Conservation (phyloP, 352 stramenopile species). For the Pythium sukuiense region DNA sequence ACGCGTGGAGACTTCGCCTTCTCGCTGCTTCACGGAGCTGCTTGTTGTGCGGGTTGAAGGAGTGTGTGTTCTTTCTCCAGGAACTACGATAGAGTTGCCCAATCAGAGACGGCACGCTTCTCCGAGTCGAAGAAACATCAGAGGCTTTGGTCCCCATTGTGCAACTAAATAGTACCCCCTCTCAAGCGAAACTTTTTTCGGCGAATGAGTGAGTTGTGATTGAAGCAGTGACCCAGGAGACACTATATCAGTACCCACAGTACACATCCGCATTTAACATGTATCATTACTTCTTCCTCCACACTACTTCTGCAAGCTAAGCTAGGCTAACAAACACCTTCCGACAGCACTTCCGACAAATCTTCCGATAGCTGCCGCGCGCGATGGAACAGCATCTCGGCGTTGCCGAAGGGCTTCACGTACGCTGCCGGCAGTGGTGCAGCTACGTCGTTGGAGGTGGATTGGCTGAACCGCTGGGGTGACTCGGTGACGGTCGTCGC, state of each 20-base stretch:
- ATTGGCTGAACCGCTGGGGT: slow-evolving; percentile 21
- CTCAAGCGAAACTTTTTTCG: background rate
- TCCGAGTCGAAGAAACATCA: background rate
- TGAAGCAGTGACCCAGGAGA: slow-evolving; percentile 10
- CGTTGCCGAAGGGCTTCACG: slow-evolving; percentile 66
- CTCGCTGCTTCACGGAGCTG: slow-evolving; percentile 1
- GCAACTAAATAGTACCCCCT: slow-evolving; percentile 16
- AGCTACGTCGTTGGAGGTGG: slow-evolving; percentile 41
- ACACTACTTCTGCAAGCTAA: background rate
- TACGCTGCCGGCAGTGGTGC: slow-evolving; percentile 46
- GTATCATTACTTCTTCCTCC: slow-evolving; percentile 7
- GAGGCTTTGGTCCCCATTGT: background rate
- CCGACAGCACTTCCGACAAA: slow-evolving; percentile 68
- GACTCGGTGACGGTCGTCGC: slow-evolving; percentile 34
- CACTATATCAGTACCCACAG: slow-evolving; percentile 9
- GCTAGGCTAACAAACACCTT: slow-evolving; percentile 78
- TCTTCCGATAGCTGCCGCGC: slow-evolving; percentile 73
- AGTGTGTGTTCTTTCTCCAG: slow-evolving; percentile 30
- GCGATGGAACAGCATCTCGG: slow-evolving; percentile 65
- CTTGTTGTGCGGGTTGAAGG: slow-evolving; percentile 24
- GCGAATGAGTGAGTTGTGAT: background rate
- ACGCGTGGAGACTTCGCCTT: slow-evolving; percentile 10
- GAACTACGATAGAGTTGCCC: slow-evolving; percentile 21
- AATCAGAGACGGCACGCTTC: slow-evolving; percentile 1
- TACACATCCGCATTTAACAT: slow-evolving; percentile 1